A percentile compares a stretch with the other conserved stretches of the same genome.
These are phyloP conservation scores for Candida tammaniensis DNA, from an alignment of 805 yeast genomes.

Conservation along the genomic window DNA sequence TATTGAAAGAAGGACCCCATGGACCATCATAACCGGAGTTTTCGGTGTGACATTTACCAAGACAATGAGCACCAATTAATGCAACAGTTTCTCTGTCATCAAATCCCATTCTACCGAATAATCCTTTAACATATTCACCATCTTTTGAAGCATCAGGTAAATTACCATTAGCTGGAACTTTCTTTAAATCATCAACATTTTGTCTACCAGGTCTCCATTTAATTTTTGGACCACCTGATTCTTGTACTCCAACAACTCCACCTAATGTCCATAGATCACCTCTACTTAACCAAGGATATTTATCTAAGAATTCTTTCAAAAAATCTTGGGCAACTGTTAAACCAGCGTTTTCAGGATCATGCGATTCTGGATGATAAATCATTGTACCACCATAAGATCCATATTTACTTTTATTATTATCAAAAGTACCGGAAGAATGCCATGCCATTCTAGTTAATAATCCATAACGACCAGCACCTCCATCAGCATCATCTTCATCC, in stretches of 20 bases:
- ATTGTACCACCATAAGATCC: slow-evolving; percentile 40
- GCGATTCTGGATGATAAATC: slow-evolving; percentile 30
- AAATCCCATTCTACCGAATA: slow-evolving; percentile 56
- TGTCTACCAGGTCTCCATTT: slow-evolving; percentile 83
- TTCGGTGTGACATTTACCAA: slow-evolving; percentile 37
- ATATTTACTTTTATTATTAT: slow-evolving; percentile 24
- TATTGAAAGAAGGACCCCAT: slow-evolving; percentile 42
- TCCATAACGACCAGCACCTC: slow-evolving; percentile 37
- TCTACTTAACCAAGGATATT: slow-evolving; percentile 68
- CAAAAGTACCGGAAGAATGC: slow-evolving; percentile 37
- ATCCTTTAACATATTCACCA: slow-evolving; percentile 59
- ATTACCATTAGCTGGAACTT: slow-evolving; percentile 65
- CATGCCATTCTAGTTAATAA: slow-evolving; percentile 37
- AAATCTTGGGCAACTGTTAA: slow-evolving; percentile 55
- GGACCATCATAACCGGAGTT: slow-evolving; percentile 42
- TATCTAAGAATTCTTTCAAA: slow-evolving; percentile 52
- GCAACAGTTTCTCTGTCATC: slow-evolving; percentile 40
- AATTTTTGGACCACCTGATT: slow-evolving; percentile 72
- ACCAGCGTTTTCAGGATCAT: slow-evolving; percentile 56
- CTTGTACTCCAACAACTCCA: slow-evolving; percentile 78
- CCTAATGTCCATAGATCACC: slow-evolving; percentile 81
- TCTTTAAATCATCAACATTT: slow-evolving; percentile 48
- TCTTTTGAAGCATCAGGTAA: slow-evolving; percentile 73
- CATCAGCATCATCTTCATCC: slow-evolving; percentile 40
- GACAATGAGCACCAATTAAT: slow-evolving; percentile 41